phyloP scores from a whole-genome alignment of 805 yeast species.

The Saccharomycopsis guyanensis region DNA sequence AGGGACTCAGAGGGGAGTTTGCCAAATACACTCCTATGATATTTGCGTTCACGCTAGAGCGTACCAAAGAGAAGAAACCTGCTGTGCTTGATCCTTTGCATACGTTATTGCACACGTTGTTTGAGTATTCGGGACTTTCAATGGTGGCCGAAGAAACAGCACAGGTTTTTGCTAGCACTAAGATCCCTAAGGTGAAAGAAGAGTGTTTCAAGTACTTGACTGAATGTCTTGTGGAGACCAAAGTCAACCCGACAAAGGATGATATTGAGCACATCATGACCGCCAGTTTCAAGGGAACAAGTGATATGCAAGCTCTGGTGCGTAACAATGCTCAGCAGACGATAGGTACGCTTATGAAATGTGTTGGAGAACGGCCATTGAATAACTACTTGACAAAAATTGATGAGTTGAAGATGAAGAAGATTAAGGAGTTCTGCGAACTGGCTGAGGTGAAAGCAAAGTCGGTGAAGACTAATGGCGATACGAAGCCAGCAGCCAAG shows the following conservation, averaged over 20 bases:
- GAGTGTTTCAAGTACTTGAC: slow-evolving; percentile 61
- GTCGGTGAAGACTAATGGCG: slow-evolving; percentile 22
- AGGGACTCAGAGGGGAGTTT: slow-evolving; percentile 56
- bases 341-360: slow-evolving; percentile 75
- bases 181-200: slow-evolving; percentile 75
- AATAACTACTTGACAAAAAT: slow-evolving; percentile 54
- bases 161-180: slow-evolving; percentile 38
- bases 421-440: slow-evolving; percentile 54
- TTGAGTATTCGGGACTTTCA: slow-evolving; percentile 39
- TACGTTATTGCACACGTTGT: slow-evolving; percentile 58
- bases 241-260: slow-evolving; percentile 37
- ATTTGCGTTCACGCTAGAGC: slow-evolving; percentile 59
- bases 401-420: slow-evolving; percentile 67
- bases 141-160: slow-evolving; percentile 46
- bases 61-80: slow-evolving; percentile 83
- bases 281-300: slow-evolving; percentile 51
- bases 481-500: slow-evolving; percentile 23
- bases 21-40: slow-evolving; percentile 45
- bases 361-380: slow-evolving; percentile 68
- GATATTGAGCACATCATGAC: slow-evolving; percentile 55
- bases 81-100: slow-evolving; percentile 67
- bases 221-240: slow-evolving; percentile 50
- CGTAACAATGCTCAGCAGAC: slow-evolving; percentile 71
- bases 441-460: slow-evolving; percentile 46
- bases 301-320: slow-evolving; percentile 79